Conservation (phyloP, 306 rosid genomes). For the Medicago ruthenica region DNA sequence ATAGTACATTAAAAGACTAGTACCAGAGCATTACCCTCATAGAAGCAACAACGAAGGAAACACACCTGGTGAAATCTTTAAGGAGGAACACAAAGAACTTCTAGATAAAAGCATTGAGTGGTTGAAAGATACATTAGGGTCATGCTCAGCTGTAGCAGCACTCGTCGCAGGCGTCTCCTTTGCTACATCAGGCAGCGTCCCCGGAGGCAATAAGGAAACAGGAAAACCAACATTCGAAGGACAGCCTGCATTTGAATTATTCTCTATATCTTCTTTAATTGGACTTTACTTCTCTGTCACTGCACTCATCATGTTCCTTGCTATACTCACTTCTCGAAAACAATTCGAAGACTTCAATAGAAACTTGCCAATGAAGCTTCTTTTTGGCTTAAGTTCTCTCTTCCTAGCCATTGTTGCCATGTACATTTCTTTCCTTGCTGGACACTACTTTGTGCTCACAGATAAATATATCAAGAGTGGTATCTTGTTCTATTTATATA, state of each 20-base stretch:
- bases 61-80: conserved; percentile 36
- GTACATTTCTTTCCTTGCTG: conserved; percentile 56
- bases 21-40: conserved; percentile 25
- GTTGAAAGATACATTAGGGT: conserved; percentile 43
- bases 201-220: conserved; percentile 37
- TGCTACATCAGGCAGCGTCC: conserved; percentile 42
- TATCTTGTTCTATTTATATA: conserved; percentile 43
- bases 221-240: conserved; percentile 45
- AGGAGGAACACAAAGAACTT: not conserved
- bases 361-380: conserved; percentile 52
- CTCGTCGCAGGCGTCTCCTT: conserved; percentile 48
- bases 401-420: conserved; percentile 57
- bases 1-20: conserved; percentile 26
- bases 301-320: conserved; percentile 49
- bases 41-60: not conserved
- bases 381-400: conserved; percentile 55
- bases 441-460: conserved; percentile 51
- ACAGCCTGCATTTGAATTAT: conserved; percentile 29
- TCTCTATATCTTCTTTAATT: conserved; percentile 46
- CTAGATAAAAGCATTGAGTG: conserved; percentile 15
- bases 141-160: conserved; percentile 48
- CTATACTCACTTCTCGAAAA: conserved; percentile 38
- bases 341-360: conserved; percentile 49
- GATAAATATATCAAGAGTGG: conserved; percentile 31
- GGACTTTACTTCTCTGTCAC: conserved; percentile 64